Conservation (phyloP, 2,329 filamentous ascomycete species). For the Exophiala viscosa region DNA sequence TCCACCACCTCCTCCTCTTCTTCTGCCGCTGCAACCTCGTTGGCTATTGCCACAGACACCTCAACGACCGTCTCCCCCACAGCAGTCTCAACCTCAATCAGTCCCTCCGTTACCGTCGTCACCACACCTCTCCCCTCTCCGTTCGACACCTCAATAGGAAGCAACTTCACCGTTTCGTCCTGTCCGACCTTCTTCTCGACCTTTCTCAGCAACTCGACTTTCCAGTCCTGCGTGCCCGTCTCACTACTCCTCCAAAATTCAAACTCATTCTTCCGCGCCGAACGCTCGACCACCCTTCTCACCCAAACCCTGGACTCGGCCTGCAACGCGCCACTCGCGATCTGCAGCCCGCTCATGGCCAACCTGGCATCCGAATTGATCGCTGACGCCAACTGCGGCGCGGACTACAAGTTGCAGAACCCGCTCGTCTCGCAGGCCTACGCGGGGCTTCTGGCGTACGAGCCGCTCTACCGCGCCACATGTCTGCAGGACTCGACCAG, state of each 20-base stretch:
- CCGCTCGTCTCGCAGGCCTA: conserved; percentile 70
- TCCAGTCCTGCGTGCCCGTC: conserved; percentile 73
- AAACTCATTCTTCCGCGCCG: conserved; percentile 74
- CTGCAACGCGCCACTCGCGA: conserved; percentile 63
- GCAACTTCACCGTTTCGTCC: conserved; percentile 56
- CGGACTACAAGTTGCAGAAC: conserved; percentile 66
- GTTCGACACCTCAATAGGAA: conserved; percentile 63
- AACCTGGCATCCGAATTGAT: conserved; percentile 64
- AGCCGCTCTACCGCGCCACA: conserved; percentile 71
- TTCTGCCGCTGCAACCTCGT: neutral
- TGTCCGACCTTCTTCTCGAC: conserved; percentile 58
- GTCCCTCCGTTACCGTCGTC: conserved; percentile 17
- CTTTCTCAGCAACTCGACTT: conserved; percentile 64
- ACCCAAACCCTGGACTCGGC: conserved; percentile 74
- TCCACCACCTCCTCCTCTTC: conserved; percentile 12
- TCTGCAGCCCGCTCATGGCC: conserved; percentile 64
- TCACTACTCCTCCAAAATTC: conserved; percentile 85
- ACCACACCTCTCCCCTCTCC: conserved; percentile 54
- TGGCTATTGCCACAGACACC: conserved; percentile 18
- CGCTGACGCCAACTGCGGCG: conserved; percentile 60
- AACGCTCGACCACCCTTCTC: conserved; percentile 66
- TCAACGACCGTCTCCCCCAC: conserved; percentile 11
- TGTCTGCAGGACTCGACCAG: conserved; percentile 68
- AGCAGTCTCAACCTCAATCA: conserved; percentile 18
- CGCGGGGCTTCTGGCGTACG: conserved; percentile 71